These are phyloP conservation scores for Ustilaginoidea virens DNA, from an alignment of 2,329 filamentous ascomycete genomes.

Conservation along the genomic window DNA sequence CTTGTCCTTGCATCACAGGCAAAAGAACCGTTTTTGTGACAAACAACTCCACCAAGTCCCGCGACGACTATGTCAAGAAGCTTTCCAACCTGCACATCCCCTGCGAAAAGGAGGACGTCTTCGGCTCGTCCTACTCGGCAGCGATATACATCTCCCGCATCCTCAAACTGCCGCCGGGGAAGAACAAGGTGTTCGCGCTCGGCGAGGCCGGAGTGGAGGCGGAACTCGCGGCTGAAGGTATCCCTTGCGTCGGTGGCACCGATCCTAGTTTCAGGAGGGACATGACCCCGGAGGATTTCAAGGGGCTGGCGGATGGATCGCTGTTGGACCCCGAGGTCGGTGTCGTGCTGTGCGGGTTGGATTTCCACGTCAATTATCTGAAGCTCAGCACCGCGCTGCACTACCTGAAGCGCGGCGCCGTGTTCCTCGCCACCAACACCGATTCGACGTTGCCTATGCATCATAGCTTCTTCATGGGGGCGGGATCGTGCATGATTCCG, in stretches of 20 bases:
- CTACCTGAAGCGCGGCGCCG: constrained; percentile 68
- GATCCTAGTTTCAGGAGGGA: constrained; percentile 65
- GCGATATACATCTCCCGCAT: constrained; percentile 94
- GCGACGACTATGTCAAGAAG: constrained; percentile 84
- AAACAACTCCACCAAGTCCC: constrained; percentile 97
- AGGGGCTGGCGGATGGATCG: constrained; percentile 57
- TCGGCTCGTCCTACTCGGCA: constrained; percentile 87
- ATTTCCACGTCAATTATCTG: constrained; percentile 91
- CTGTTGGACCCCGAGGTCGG: constrained; percentile 77
- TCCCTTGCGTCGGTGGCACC: constrained; percentile 75
- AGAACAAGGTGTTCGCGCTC: constrained; percentile 88
- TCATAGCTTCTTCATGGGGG: constrained; percentile 77
- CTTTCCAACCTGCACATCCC: constrained; percentile 70
- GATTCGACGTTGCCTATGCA: constrained; percentile 80
- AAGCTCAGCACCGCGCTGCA: constrained; percentile 76
- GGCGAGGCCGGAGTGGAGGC: constrained; percentile 85
- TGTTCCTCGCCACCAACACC: constrained; percentile 84
- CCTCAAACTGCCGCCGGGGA: constrained; percentile 58
- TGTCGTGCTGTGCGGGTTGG: constrained; percentile 75
- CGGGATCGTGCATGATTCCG: constrained; percentile 67
- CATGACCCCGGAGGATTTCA: constrained; percentile 68
- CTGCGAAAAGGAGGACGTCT: constrained; percentile 74
- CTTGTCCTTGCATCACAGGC: constrained; percentile 25
- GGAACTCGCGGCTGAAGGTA: constrained; percentile 65
- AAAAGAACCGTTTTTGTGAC: constrained; percentile 94